phyloP scores from a whole-genome alignment of 257 asterid species.

The Asclepias syriaca region DNA sequence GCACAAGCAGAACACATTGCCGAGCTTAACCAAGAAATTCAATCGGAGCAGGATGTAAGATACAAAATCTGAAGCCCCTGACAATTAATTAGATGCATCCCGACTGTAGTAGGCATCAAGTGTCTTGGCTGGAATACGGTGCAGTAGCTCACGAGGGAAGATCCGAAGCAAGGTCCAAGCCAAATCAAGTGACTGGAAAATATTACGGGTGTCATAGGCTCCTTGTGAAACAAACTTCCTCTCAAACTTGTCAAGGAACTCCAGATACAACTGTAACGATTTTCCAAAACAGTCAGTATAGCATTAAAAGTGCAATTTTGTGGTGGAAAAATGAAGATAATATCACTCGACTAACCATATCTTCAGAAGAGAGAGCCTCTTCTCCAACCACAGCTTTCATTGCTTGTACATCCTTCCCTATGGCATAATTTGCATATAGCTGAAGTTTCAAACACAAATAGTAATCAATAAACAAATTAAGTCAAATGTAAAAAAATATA shows the following conservation, averaged over 20 bases:
- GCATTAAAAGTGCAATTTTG: background rate
- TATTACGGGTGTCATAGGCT: slow-evolving; percentile 50
- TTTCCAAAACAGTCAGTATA: slow-evolving; percentile 2
- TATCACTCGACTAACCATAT: slow-evolving; percentile 30
- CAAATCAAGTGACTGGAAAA: slow-evolving; percentile 84
- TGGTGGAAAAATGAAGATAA: background rate
- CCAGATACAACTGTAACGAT: slow-evolving; percentile 37
- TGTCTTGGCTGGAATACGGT: slow-evolving; percentile 98
- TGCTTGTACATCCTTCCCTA: slow-evolving; percentile 52
- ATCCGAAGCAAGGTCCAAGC: slow-evolving; percentile 98
- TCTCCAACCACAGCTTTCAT: slow-evolving; percentile 61
- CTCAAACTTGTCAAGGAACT: slow-evolving; percentile 53
- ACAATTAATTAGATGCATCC: slow-evolving; percentile 58
- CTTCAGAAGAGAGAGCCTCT: slow-evolving; percentile 53
- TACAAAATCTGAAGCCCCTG: slow-evolving; percentile 23
- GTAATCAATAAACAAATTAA: background rate
- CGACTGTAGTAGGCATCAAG: slow-evolving; percentile 86
- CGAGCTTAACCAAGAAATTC: background rate
- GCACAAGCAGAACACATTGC: background rate
- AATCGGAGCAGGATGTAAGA: background rate
- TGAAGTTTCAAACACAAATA: slow-evolving; percentile 13
- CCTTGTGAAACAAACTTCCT: slow-evolving; percentile 52
- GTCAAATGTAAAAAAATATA: background rate
- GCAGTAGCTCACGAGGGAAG: slow-evolving; percentile 95
- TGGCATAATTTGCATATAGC: slow-evolving; percentile 48